A percentile compares a stretch with the other conserved stretches of the same genome.
Evolutionary conservation across 192 early-diverging fungal genomes (phyloP).

Genomic region (Chytriomyces sp.): DNA sequence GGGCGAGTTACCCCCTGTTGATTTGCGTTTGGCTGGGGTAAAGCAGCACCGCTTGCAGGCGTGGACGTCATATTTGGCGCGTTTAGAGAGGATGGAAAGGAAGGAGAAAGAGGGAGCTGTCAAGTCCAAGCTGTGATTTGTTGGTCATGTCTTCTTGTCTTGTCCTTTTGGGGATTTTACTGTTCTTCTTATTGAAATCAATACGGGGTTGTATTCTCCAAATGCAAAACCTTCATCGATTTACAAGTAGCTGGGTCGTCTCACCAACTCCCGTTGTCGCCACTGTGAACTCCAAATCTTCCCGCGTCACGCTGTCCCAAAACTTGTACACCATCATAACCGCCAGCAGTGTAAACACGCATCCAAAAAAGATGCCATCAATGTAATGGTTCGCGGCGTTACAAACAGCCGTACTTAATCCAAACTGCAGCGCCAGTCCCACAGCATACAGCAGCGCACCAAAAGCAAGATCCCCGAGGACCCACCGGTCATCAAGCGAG

Average conservation of each 20-base stretch:
- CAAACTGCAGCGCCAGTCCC: slow-evolving; percentile 77
- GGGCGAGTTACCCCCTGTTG: slow-evolving; percentile 24
- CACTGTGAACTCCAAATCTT: slow-evolving; percentile 22
- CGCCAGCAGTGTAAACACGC: slow-evolving; percentile 75
- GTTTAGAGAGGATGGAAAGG: not conserved
- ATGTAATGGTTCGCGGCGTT: slow-evolving; percentile 82
- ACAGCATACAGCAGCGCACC: slow-evolving; percentile 75
- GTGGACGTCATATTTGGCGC: slow-evolving; percentile 27
- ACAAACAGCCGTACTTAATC: slow-evolving; percentile 76
- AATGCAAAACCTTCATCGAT: no score
- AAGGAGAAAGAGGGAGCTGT: not conserved
- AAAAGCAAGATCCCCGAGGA: slow-evolving; percentile 85
- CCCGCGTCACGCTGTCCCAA: slow-evolving; percentile 67
- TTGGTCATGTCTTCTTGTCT: no score
- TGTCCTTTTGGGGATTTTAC: no score
- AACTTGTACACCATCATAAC: slow-evolving; percentile 98
- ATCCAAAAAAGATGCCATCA: slow-evolving; percentile 89
- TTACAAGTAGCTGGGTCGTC: no score
- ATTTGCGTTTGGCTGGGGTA: slow-evolving; percentile 29
- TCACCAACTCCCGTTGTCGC: not conserved
- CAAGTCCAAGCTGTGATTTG: not conserved
- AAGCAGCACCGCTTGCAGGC: slow-evolving; percentile 33
- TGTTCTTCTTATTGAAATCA: no score
- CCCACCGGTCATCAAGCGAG: slow-evolving; percentile 90
- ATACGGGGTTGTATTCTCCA: no score